These are phyloP conservation scores for Gyrodon tennesseensis DNA, from an alignment of 1,284 basidiomycete genomes.

Conservation along the genomic window DNA sequence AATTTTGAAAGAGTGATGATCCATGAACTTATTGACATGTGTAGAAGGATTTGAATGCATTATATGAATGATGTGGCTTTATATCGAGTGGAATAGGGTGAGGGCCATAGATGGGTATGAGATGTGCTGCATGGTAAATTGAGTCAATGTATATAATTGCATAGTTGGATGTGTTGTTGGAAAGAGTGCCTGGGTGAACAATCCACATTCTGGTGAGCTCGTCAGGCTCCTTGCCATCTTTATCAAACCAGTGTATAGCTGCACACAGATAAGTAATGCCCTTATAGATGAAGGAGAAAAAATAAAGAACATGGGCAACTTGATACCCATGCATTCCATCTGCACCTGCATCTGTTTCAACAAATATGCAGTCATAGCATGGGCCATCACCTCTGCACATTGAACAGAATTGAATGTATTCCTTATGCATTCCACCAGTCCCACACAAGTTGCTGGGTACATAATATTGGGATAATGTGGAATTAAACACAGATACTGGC, in stretches of 20 bases:
- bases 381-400: too few species aligned
- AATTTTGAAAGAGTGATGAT: neutral
- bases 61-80: neutral
- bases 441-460: slow-evolving; percentile 40
- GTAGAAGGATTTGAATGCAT: neutral
- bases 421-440: too few species aligned
- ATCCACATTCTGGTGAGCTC: slow-evolving; percentile 35
- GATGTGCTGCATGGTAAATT: neutral
- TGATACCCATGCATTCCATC: too few species aligned
- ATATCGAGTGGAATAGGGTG: neutral
- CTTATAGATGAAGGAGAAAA: too few species aligned
- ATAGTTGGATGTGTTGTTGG: neutral
- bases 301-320: too few species aligned
- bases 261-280: too few species aligned
- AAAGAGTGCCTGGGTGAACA: neutral
- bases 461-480: slow-evolving; percentile 28
- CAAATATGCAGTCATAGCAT: too few species aligned
- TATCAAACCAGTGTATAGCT: too few species aligned
- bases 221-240: too few species aligned
- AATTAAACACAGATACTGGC: slow-evolving; percentile 21
- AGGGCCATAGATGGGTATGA: neutral
- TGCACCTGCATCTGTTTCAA: too few species aligned
- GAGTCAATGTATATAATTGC: neutral
- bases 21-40: neutral
- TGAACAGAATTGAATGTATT: too few species aligned